Evolutionary conservation across 2,329 filamentous ascomycete genomes (phyloP).

Genomic region (Blumeria hordei): DNA sequence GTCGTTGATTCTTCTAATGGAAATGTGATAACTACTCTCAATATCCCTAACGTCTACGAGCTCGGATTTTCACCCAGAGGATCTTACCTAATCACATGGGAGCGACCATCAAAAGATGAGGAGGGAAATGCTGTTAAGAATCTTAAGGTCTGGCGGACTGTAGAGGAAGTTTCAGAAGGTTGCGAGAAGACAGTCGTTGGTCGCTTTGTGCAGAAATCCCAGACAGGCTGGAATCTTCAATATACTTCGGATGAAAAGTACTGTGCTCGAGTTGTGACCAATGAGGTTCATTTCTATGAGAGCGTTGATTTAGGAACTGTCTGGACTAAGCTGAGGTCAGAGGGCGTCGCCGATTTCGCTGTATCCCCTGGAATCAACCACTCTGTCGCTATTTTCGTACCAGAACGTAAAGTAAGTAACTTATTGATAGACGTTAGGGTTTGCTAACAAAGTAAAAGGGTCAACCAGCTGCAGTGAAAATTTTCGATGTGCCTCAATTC

Average conservation of each 20-base stretch:
- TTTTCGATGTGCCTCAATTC: conserved; percentile 84
- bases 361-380: conserved; percentile 75
- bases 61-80: conserved; percentile 82
- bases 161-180: conserved; percentile 39
- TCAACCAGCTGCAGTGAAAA: conserved; percentile 78
- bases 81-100: conserved; percentile 90
- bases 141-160: conserved; percentile 80
- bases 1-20: conserved; percentile 65
- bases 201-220: conserved; percentile 83
- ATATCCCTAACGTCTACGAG: conserved; percentile 72
- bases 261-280: conserved; percentile 82
- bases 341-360: conserved; percentile 75
- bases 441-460: conserved; percentile 30
- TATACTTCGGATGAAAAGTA: conserved; percentile 86
- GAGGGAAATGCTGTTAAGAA: conserved; percentile 88
- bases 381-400: conserved; percentile 82
- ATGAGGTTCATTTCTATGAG: conserved; percentile 94
- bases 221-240: conserved; percentile 91
- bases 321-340: conserved; percentile 86
- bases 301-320: conserved; percentile 64
- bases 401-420: conserved; percentile 62
- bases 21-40: conserved; percentile 47
- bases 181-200: conserved; percentile 53
- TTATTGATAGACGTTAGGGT: neutral
- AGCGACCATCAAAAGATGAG: conserved; percentile 78